Percentiles rank a stretch among this genome's conserved stretches.
Conservation (phyloP, 192 early-diverging fungal genomes). For the Mortierella hygrophila region DNA sequence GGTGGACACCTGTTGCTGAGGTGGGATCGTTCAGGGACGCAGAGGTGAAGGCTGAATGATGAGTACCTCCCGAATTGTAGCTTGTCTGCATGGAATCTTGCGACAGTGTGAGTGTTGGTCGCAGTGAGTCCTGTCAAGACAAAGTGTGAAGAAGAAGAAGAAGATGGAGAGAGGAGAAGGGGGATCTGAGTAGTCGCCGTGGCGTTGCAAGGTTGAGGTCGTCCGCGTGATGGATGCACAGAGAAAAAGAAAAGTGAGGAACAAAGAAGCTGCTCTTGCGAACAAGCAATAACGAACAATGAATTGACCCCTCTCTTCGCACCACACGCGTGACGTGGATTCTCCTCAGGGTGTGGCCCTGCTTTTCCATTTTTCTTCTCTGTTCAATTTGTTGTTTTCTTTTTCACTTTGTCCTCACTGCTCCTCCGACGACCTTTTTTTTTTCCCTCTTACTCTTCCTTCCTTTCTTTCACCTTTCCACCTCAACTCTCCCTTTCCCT, state of each 20-base stretch:
- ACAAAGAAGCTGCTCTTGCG: not conserved
- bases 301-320: not conserved
- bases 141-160: not conserved
- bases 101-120: not conserved
- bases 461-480: not conserved
- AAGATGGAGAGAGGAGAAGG: too few relatives aligned
- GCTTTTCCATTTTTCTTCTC: not conserved
- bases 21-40: slow-evolving; percentile 8
- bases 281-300: not conserved
- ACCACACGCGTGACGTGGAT: not conserved
- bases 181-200: too few relatives aligned
- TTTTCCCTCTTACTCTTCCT: too few relatives aligned
- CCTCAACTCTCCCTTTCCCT: not conserved
- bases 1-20: slow-evolving; percentile 2
- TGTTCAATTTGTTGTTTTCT: not conserved
- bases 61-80: not conserved
- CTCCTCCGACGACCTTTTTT: not conserved
- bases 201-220: too few relatives aligned
- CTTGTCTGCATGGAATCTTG: not conserved
- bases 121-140: not conserved
- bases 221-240: too few relatives aligned
- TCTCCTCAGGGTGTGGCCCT: not conserved
- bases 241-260: too few relatives aligned
- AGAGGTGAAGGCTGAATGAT: not conserved
- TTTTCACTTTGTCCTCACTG: not conserved